Conservation (phyloP, 768 basidiomycete species). For the Russula earlei region DNA sequence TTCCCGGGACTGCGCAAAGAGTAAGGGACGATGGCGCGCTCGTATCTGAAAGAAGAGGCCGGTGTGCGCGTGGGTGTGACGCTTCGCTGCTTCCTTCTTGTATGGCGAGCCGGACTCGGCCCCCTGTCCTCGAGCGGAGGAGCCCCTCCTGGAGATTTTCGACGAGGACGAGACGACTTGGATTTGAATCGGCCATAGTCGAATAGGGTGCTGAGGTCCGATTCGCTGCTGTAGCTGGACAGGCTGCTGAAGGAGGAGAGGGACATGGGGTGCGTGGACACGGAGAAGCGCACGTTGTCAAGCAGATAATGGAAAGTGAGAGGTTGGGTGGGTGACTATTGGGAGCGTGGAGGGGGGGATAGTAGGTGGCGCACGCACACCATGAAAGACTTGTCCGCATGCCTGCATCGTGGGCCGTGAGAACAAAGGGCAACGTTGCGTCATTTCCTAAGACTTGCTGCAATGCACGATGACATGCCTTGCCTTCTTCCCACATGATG, state of each 20-base stretch:
- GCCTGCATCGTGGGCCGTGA: constrained; percentile 11
- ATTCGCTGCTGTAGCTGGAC: constrained; percentile 18
- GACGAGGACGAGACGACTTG: background rate
- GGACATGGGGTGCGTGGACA: constrained; percentile 4
- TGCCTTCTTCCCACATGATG: too few species aligned
- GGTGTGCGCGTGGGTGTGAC: constrained; percentile 13
- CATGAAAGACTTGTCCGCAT: background rate
- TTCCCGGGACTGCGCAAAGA: constrained; percentile 5
- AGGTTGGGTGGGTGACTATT: too few species aligned
- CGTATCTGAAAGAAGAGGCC: background rate
- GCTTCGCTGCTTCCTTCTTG: constrained; percentile 7
- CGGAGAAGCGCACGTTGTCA: constrained; percentile 5
- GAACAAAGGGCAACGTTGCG: too few species aligned
- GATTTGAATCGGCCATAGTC: constrained; percentile 2
- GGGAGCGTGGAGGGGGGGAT: background rate
- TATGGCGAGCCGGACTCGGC: constrained; percentile 1
- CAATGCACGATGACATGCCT: too few species aligned
- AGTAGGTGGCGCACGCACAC: background rate
- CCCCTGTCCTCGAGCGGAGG: background rate
- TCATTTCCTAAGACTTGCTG: too few species aligned
- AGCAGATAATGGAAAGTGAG: background rate
- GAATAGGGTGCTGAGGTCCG: constrained; percentile 14
- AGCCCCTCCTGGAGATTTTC: background rate
- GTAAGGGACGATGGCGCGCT: constrained; percentile 6
- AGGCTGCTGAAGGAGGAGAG: constrained; percentile 18